Conservation (phyloP, 805 yeast genomes). For the Ogataea glucozyma region DNA sequence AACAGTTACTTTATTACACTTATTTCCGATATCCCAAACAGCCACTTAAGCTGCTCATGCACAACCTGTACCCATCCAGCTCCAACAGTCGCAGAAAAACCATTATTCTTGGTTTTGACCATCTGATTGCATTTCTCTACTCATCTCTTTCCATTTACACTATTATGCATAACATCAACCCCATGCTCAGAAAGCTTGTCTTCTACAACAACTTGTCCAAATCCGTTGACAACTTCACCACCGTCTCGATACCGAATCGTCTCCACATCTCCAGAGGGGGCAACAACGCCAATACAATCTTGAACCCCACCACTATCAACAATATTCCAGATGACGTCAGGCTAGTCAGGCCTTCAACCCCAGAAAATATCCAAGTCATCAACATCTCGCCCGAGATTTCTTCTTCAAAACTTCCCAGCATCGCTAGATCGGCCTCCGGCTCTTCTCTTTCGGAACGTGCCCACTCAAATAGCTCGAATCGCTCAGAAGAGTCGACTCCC, state of each 20-base stretch:
- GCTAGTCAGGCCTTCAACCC: slow-evolving; percentile 8
- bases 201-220: slow-evolving; percentile 17
- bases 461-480: slow-evolving; percentile 5
- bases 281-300: background rate
- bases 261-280: slow-evolving; percentile 9
- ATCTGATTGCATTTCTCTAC: slow-evolving; percentile 29
- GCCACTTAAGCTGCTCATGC: slow-evolving; percentile 25
- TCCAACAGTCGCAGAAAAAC: slow-evolving; percentile 17
- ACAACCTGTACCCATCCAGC: slow-evolving; percentile 24
- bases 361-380: slow-evolving; percentile 13
- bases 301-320: background rate
- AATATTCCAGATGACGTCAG: slow-evolving; percentile 1
- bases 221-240: slow-evolving; percentile 23
- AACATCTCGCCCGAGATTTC: slow-evolving; percentile 21
- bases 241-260: slow-evolving; percentile 20
- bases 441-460: slow-evolving; percentile 3
- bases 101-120: slow-evolving; percentile 28
- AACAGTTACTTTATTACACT: slow-evolving; percentile 17
- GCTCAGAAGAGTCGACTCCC: slow-evolving; percentile 21
- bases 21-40: slow-evolving; percentile 23
- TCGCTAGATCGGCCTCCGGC: slow-evolving; percentile 9
- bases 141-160: slow-evolving; percentile 34
- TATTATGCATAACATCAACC: slow-evolving; percentile 31
- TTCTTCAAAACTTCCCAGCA: slow-evolving; percentile 20
- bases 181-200: slow-evolving; percentile 24